Evolutionary conservation across 345 rosid genomes (phyloP), one percentile per base, ranked within the genome.

Genomic region (Bruguiera sexangula): DNA sequence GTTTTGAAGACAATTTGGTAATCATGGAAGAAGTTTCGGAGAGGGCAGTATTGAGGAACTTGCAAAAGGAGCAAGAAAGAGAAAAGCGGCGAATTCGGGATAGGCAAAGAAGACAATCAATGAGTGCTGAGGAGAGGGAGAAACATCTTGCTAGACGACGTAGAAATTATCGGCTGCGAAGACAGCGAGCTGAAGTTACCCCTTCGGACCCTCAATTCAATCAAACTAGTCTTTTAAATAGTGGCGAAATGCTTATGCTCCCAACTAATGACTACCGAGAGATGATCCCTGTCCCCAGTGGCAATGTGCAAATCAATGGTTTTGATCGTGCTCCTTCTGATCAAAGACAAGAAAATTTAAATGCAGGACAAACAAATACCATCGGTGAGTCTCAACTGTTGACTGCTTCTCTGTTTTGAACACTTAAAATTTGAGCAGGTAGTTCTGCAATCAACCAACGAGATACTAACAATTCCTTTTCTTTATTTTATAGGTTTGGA

Each of bases 71-170:
- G 75, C 91, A 85, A 56, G 96, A 95, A 55, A 84, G 91, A 53
- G 98, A 92, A 59, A 80, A 95, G 26, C 79, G 99, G 29, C 93
- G 99, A 68, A 71, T 85, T 43, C 74, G 92, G 59, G 98, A 92
- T 72, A 78, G 98, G 72, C 88, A 95, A 65, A 86, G 99, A 70
- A 83, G 98, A 72, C 96, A 87, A 59, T 86, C 92, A 27, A 95
- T 95, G 98, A 92, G 87, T 78, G 82, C 77, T 31, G 94, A 88
- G 51, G 96, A 95, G 79, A 87, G 89, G 76, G 98, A 95, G 58
- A 88, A 80, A 37, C 98, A 95, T 81, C 89, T 95, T 43, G 96
- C 98, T 57, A 70, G 96, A 62, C 96, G 99, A 20, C 93, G 99
- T 21, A 82, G 85, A 66, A 92, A 95, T 68, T 92, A 95, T 62